Conservation (phyloP, 192 early-diverging fungal genomes). For the Jimgerdemannia flammicorona region DNA sequence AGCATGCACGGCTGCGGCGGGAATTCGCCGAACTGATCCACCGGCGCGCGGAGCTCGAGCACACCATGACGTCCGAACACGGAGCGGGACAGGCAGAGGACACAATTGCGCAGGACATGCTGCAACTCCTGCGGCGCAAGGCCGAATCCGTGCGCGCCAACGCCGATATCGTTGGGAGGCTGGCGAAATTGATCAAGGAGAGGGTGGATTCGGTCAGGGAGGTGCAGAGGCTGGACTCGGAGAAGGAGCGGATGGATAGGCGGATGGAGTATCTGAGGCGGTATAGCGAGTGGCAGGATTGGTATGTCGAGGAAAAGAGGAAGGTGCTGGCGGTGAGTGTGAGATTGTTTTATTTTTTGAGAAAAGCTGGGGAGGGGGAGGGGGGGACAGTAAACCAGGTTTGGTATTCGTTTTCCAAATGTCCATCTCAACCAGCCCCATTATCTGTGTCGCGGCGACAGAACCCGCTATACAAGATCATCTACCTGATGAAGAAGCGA, state of each 20-base stretch:
- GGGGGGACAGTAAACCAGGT: background rate
- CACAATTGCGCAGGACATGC: background rate
- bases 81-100: background rate
- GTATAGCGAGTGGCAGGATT: slow-evolving; percentile 3
- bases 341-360: background rate
- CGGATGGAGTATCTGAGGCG: slow-evolving; percentile 1
- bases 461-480: background rate
- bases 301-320: slow-evolving; percentile 11
- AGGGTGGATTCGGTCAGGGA: slow-evolving; percentile 79
- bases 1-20: background rate
- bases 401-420: background rate
- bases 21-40: background rate
- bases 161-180: background rate
- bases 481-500: background rate
- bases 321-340: background rate
- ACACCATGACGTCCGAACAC: background rate
- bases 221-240: slow-evolving; percentile 30
- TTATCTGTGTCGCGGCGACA: background rate
- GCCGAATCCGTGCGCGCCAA: background rate
- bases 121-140: background rate
- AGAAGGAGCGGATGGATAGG: slow-evolving; percentile 4
- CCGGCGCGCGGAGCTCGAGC: background rate
- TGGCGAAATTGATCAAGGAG: slow-evolving; percentile 18
- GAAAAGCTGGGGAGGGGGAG: background rate
- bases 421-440: background rate